phyloP scores from a whole-genome alignment of 495 filamentous ascomycete genomes.

The Glarea lozoyensis region DNA sequence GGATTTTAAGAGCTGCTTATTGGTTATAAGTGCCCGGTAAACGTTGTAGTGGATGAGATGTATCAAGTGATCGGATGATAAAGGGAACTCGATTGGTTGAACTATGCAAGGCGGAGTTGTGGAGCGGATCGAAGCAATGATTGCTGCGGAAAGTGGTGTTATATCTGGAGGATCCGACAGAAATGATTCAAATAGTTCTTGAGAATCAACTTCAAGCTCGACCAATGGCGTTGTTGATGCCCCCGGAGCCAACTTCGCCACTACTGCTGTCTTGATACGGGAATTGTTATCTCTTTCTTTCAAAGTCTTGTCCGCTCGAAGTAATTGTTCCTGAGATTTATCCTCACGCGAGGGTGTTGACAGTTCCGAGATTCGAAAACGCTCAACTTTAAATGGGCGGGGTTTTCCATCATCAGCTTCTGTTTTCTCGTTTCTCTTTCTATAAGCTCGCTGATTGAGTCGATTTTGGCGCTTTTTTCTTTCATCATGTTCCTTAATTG shows the following conservation, averaged over 20 bases:
- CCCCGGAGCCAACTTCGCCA: too few relatives aligned
- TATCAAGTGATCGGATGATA: neutral
- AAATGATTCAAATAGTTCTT: too few relatives aligned
- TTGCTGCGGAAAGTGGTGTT: too few relatives aligned
- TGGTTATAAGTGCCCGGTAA: neutral
- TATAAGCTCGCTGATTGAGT: neutral
- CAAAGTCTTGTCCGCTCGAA: too few relatives aligned
- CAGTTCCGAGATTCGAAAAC: neutral
- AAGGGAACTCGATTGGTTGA: neutral
- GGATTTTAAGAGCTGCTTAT: neutral
- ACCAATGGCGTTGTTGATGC: too few relatives aligned
- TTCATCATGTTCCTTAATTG: neutral
- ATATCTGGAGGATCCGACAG: too few relatives aligned
- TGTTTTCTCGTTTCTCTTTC: neutral
- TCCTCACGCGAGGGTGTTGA: neutral
- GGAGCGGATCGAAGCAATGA: too few relatives aligned
- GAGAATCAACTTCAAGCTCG: too few relatives aligned
- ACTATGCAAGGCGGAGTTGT: too few relatives aligned
- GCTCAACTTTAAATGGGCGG: neutral
- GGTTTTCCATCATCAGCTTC: neutral
- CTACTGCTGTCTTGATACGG: too few relatives aligned
- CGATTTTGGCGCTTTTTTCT: neutral
- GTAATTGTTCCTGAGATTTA: neutral
- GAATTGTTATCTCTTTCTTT: too few relatives aligned
- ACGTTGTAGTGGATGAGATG: neutral